Conservation (phyloP, 2,329 filamentous ascomycete species). For the Metarhizium anisopliae region DNA sequence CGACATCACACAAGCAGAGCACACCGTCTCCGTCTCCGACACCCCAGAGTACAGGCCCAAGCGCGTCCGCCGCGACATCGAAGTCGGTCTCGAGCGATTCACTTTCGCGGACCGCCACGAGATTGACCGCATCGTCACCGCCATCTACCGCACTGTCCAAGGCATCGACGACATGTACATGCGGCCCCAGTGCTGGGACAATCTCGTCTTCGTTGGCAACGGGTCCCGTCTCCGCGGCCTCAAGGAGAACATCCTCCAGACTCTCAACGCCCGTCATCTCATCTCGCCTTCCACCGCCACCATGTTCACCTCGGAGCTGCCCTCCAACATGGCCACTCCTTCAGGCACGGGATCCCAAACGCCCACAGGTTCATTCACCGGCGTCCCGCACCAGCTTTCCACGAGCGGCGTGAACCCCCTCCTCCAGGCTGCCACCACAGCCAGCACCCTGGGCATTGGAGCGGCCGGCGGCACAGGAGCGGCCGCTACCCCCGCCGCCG, state of each 20-base stretch:
- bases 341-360: constrained; percentile 86
- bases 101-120: constrained; percentile 59
- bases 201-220: constrained; percentile 83
- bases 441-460: constrained; percentile 44
- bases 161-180: constrained; percentile 77
- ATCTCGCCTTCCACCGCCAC: constrained; percentile 88
- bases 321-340: constrained; percentile 86
- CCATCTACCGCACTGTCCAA: constrained; percentile 76
- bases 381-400: constrained; percentile 44
- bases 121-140: constrained; percentile 73
- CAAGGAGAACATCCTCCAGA: constrained; percentile 77
- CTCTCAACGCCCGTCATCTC: constrained; percentile 72
- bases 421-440: constrained; percentile 81
- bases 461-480: constrained; percentile 26
- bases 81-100: constrained; percentile 71
- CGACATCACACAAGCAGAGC: constrained; percentile 4
- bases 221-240: constrained; percentile 68
- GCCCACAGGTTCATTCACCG: constrained; percentile 57
- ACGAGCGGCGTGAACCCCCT: constrained; percentile 73
- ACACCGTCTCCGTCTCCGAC: constrained; percentile 15
- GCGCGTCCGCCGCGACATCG: constrained; percentile 56
- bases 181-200: constrained; percentile 84
- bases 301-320: constrained; percentile 94
- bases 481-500: constrained; percentile 29
- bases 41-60: constrained; percentile 40